Evolutionary conservation across 495 filamentous ascomycete species (phyloP).

Genomic region (Podospora pseudopauciseta): DNA sequence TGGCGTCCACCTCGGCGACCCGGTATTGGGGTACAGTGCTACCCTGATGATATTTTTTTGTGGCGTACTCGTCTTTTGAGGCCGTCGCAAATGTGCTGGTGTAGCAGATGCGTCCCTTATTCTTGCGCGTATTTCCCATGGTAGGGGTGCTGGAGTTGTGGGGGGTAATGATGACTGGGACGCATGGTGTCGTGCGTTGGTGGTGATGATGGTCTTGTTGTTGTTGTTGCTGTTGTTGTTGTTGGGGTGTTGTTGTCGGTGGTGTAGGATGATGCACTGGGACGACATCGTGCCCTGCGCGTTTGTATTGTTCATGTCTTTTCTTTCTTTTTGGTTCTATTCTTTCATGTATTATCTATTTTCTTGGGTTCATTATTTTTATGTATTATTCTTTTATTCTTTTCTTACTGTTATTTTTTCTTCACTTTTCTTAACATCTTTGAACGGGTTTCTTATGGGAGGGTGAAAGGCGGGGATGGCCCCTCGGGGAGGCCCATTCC

Average conservation of each 20-base stretch:
- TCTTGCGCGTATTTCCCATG: too few relatives aligned
- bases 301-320: background rate
- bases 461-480: too few relatives aligned
- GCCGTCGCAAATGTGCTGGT: too few relatives aligned
- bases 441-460: too few relatives aligned
- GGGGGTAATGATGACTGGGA: background rate
- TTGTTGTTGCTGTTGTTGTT: background rate
- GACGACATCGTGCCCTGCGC: background rate
- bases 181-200: background rate
- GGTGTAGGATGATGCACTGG: background rate
- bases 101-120: too few relatives aligned
- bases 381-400: background rate
- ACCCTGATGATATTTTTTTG: too few relatives aligned
- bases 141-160: background rate
- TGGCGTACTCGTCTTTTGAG: too few relatives aligned
- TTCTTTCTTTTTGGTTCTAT: background rate
- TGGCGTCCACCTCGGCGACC: background rate
- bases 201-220: background rate
- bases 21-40: too few relatives aligned
- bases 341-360: background rate
- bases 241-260: background rate
- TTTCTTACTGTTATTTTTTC: background rate
- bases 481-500: too few relatives aligned
- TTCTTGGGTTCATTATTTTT: background rate
- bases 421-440: background rate